Evolutionary conservation across 2,329 filamentous ascomycete species (phyloP).

Genomic region (Mycogone perniciosa): DNA sequence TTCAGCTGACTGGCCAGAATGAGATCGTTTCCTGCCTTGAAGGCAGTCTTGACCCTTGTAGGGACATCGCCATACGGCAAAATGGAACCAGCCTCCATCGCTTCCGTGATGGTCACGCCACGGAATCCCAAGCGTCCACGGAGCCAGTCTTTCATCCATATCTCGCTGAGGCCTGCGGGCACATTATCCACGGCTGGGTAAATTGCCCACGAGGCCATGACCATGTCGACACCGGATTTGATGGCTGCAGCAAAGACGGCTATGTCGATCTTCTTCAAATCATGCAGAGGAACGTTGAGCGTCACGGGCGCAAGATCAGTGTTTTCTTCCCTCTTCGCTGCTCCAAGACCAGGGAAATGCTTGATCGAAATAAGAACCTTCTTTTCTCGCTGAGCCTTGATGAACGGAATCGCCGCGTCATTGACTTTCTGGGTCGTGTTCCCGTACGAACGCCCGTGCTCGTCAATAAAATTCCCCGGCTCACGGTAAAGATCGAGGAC

Average conservation of each 20-base stretch:
- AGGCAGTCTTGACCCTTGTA: conserved; percentile 4
- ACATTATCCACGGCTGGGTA: conserved; percentile 1
- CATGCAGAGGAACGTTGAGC: conserved; percentile 9
- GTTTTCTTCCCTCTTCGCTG: conserved; percentile 10
- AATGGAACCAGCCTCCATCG: conserved; percentile 12
- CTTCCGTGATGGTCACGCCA: conserved; percentile 10
- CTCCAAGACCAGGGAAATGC: conserved; percentile 14
- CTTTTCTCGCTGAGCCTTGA: conserved; percentile 10
- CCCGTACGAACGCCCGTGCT: conserved; percentile 9
- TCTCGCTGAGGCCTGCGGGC: conserved; percentile 9
- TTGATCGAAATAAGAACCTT: conserved; percentile 10
- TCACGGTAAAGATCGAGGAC: conserved; percentile 11
- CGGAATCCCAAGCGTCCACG: conserved; percentile 4
- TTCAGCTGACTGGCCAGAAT: conserved; percentile 11
- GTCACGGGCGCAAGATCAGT: conserved; percentile 10
- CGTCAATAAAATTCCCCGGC: conserved; percentile 5
- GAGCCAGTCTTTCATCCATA: conserved; percentile 11
- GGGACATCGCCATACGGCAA: conserved; percentile 7
- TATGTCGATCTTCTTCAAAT: conserved; percentile 8
- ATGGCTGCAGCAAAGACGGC: conserved; percentile 10
- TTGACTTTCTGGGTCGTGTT: conserved; percentile 8
- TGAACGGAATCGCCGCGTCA: conserved; percentile 11
- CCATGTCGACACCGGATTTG: conserved; percentile 11
- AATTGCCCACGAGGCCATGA: conserved; percentile 7
- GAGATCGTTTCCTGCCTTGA: conserved; percentile 11